phyloP scores from a whole-genome alignment of 139 green algal species.

The Choricystis sp. region DNA sequence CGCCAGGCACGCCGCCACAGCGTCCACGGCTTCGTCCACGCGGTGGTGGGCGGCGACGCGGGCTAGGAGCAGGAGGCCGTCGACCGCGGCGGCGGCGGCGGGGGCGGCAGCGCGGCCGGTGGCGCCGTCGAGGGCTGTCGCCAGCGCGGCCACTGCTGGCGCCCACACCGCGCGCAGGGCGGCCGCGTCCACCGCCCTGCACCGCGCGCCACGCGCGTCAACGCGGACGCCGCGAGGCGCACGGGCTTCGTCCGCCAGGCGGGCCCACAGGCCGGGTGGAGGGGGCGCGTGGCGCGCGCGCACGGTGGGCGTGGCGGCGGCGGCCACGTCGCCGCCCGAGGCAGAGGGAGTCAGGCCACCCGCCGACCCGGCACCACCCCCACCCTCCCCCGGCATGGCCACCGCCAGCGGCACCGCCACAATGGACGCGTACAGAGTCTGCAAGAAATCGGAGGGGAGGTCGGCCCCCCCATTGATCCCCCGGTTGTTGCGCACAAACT shows the following conservation, averaged over 20 bases:
- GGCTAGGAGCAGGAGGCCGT: conserved; percentile 38
- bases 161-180: conserved; percentile 80
- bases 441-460: conserved; percentile 38
- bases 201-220: not conserved
- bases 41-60: conserved; percentile 30
- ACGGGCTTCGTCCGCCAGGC: conserved; percentile 23
- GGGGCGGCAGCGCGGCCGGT: conserved; percentile 17
- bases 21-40: conserved; percentile 53
- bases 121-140: conserved; percentile 72
- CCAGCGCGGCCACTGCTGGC: conserved; percentile 74
- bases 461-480: conserved; percentile 61
- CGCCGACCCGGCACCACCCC: too few species aligned
- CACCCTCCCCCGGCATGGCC: not conserved
- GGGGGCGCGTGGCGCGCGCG: not conserved
- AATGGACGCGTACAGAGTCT: conserved; percentile 47
- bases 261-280: conserved; percentile 36
- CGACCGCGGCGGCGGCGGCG: conserved; percentile 22
- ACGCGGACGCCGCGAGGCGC: conserved; percentile 11
- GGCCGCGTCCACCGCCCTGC: conserved; percentile 47
- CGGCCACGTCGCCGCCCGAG: too few species aligned
- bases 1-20: conserved; percentile 49
- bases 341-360: not conserved
- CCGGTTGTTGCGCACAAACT: conserved; percentile 70
- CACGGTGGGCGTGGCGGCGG: too few species aligned
- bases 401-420: not conserved